Conservation (phyloP, 73 alveolate species). For the Effrenium voratum region DNA sequence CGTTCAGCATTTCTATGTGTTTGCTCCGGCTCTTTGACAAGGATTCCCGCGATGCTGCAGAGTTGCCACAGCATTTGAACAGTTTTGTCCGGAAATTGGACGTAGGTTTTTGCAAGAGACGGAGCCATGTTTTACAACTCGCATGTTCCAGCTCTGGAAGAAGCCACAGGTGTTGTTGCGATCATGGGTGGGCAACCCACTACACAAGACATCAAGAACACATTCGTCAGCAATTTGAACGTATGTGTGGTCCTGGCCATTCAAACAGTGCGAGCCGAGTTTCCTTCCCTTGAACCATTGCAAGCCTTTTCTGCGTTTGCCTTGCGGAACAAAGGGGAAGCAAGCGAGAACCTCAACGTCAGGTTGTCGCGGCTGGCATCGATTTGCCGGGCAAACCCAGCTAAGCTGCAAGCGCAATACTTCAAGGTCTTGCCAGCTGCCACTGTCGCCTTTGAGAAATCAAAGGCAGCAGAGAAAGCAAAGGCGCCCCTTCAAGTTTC, state of each 20-base stretch:
- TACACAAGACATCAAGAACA: too few species aligned
- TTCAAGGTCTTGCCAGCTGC: neutral
- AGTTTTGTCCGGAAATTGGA: neutral
- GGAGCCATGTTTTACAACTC: neutral
- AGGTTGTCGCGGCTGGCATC: neutral
- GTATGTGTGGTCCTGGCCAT: neutral
- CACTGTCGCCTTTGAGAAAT: too few species aligned
- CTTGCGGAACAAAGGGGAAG: neutral
- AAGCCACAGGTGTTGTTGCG: neutral
- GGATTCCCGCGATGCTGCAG: neutral
- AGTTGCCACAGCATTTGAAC: neutral
- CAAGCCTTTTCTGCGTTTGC: neutral
- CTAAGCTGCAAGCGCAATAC: neutral
- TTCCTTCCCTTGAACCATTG: neutral
- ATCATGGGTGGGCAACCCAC: too few species aligned
- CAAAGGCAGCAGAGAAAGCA: too few species aligned
- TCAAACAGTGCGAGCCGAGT: neutral
- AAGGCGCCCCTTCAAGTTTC: too few species aligned
- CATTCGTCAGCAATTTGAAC: neutral
- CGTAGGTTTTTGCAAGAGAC: neutral
- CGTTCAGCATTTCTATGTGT: neutral
- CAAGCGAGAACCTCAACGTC: neutral
- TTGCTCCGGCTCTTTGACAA: neutral
- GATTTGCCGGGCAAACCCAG: neutral
- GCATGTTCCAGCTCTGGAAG: too few species aligned